Evolutionary conservation across 192 early-diverging fungal genomes (phyloP).

Genomic region (Coemansia sp.): DNA sequence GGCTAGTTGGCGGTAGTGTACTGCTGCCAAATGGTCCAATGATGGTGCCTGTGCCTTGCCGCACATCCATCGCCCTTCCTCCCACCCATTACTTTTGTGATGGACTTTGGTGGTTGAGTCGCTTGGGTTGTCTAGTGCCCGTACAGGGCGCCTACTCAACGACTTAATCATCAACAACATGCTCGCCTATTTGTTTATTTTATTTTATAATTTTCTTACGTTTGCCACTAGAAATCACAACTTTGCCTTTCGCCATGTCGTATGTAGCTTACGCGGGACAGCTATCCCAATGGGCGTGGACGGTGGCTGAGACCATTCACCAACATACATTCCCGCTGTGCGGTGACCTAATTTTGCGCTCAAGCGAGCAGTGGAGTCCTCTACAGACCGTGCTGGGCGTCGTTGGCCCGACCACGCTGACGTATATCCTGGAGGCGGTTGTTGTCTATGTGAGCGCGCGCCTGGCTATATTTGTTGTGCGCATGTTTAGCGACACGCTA

Average conservation of each 20-base stretch:
- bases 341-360: slow-evolving; percentile 10
- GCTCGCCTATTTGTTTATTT: not conserved
- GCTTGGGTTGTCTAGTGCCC: no score
- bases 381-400: slow-evolving; percentile 18
- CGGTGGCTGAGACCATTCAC: slow-evolving; percentile 21
- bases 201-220: not conserved
- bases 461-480: slow-evolving; percentile 11
- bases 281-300: slow-evolving; percentile 4
- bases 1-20: no score
- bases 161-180: not conserved
- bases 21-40: no score
- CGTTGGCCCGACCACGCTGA: slow-evolving; percentile 16
- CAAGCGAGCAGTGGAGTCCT: slow-evolving; percentile 34
- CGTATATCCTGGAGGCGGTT: slow-evolving; percentile 23
- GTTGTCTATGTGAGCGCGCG: slow-evolving; percentile 15
- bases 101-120: not conserved
- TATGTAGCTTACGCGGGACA: slow-evolving; percentile 32
- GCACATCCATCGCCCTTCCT: no score
- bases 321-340: slow-evolving; percentile 29
- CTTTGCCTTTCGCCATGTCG: slow-evolving; percentile 11
- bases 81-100: not conserved
- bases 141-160: not conserved
- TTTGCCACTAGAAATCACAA: not conserved
- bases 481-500: slow-evolving; percentile 43
- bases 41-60: no score